These are phyloP conservation scores for Angomonas deanei DNA, from an alignment of 208 protist genomes.

Conservation along the genomic window DNA sequence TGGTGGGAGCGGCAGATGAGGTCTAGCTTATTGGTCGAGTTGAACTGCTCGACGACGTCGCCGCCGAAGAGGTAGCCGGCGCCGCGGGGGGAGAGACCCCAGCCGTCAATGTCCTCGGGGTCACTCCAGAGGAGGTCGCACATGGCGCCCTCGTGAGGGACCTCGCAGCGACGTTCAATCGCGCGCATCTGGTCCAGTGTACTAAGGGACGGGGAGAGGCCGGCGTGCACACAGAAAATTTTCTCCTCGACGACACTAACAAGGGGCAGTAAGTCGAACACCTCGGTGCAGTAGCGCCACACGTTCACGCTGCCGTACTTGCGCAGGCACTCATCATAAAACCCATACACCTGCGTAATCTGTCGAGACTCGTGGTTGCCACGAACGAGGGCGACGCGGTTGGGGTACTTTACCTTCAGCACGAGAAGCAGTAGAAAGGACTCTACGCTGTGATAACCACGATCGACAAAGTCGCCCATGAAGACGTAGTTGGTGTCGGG, in stretches of 20 bases:
- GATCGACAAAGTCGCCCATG: conserved; percentile 98
- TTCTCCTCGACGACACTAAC: conserved; percentile 97
- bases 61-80: conserved; percentile 99
- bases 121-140: conserved; percentile 98
- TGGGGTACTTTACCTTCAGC: conserved; percentile 96
- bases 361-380: conserved; percentile 96
- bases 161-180: conserved; percentile 96
- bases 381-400: conserved; percentile 94
- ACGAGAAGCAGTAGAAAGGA: conserved; percentile 97
- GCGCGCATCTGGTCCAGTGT: conserved; percentile 95
- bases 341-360: conserved; percentile 98
- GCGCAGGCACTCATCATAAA: conserved; percentile 99
- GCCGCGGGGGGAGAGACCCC: conserved; percentile 96
- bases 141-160: conserved; percentile 98
- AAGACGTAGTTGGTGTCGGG: conserved; percentile 97
- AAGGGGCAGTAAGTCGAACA: conserved; percentile 99
- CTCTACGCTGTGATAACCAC: conserved; percentile 98
- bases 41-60: conserved; percentile 95
- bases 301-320: conserved; percentile 99
- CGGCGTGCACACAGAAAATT: conserved; percentile 99
- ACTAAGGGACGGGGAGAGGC: conserved; percentile 97
- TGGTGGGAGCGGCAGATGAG: conserved; percentile 95
- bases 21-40: conserved; percentile 90
- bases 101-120: conserved; percentile 95
- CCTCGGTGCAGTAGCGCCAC: conserved; percentile 99